A percentile compares a stretch with the other conserved stretches of the same genome.
Conservation (phyloP, 2,329 filamentous ascomycete genomes). For the Trichoderma sp. region DNA sequence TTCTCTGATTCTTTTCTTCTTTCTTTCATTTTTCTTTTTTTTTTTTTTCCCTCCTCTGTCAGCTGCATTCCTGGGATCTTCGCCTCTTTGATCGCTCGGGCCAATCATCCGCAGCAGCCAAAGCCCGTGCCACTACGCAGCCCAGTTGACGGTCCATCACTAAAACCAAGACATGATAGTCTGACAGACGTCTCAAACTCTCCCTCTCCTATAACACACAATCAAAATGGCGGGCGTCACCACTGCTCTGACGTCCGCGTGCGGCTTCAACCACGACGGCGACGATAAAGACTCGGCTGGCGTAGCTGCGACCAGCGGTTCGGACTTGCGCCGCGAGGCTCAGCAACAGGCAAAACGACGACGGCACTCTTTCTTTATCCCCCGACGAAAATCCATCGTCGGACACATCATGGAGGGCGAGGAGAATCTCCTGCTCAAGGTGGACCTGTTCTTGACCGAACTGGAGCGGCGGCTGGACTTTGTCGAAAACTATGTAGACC, state of each 20-base stretch:
- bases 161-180: not conserved
- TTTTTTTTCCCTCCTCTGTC: not conserved
- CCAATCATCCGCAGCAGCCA: conserved; percentile 18
- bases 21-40: not conserved
- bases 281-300: conserved; percentile 38
- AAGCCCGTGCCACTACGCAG: conserved; percentile 14
- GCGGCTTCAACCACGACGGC: conserved; percentile 40
- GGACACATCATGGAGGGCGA: conserved; percentile 65
- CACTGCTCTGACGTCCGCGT: conserved; percentile 46
- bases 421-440: conserved; percentile 64
- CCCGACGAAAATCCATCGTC: conserved; percentile 62
- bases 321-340: conserved; percentile 40
- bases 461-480: conserved; percentile 85
- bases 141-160: conserved; percentile 12
- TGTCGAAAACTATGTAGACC: conserved; percentile 83
- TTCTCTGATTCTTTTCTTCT: not conserved
- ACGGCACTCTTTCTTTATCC: conserved; percentile 62
- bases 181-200: not conserved
- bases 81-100: conserved; percentile 3
- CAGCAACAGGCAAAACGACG: conserved; percentile 48
- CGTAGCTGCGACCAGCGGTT: conserved; percentile 48
- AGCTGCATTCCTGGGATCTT: not conserved
- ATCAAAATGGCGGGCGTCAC: conserved; percentile 44
- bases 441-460: conserved; percentile 82
- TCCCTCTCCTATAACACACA: conserved; percentile 28